Conservation (phyloP, 768 basidiomycete species). For the Termitomyces eurrhizus region DNA sequence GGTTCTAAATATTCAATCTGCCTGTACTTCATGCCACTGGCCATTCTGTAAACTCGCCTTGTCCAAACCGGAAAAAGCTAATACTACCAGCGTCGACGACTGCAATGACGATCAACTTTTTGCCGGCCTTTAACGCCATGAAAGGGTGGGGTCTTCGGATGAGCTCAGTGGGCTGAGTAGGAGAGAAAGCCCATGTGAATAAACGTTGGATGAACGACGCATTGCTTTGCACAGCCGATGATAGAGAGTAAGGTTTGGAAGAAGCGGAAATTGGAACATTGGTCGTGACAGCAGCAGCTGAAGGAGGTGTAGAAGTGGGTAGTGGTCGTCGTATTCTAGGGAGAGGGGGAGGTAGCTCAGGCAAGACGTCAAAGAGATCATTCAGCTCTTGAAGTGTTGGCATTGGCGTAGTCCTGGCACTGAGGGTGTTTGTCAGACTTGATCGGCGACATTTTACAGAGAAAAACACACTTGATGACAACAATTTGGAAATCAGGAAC, state of each 20-base stretch:
- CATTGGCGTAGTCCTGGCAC: conserved; percentile 78
- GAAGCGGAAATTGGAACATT: neutral
- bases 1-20: no score
- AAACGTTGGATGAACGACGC: conserved; percentile 24
- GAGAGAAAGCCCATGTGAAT: conserved; percentile 23
- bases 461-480: conserved; percentile 64
- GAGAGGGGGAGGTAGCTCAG: conserved; percentile 63
- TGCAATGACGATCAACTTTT: conserved; percentile 79
- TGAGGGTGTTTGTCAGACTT: conserved; percentile 23
- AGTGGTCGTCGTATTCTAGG: conserved; percentile 35
- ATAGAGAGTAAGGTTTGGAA: neutral
- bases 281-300: conserved; percentile 3
- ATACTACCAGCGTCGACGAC: conserved; percentile 85
- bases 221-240: neutral
- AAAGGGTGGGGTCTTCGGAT: conserved; percentile 65
- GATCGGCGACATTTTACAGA: neutral
- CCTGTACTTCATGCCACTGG: conserved; percentile 48
- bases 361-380: conserved; percentile 65
- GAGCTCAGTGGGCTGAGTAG: conserved; percentile 13
- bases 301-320: neutral
- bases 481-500: conserved; percentile 85
- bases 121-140: conserved; percentile 76
- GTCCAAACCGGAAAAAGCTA: conserved; percentile 84
- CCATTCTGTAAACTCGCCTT: conserved; percentile 84
- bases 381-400: conserved; percentile 79